Conservation (phyloP, 2,329 filamentous ascomycete species). For the Cordyceps tenuipes region DNA sequence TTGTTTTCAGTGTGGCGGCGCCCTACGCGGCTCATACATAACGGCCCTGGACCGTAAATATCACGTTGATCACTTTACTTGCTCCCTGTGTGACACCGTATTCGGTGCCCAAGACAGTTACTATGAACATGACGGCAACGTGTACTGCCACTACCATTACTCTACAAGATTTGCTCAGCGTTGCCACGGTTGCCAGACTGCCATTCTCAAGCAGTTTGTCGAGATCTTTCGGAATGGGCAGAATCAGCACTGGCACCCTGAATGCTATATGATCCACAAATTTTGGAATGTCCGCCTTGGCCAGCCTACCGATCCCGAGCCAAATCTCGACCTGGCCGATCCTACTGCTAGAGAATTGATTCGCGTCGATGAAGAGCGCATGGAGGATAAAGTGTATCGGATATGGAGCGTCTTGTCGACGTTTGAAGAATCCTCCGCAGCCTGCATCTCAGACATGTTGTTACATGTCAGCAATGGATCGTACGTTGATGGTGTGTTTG, state of each 20-base stretch:
- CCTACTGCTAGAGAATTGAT: conserved; percentile 64
- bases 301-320: conserved; percentile 42
- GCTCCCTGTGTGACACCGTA: conserved; percentile 92
- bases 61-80: conserved; percentile 98
- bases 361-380: conserved; percentile 78
- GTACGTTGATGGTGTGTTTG: conserved; percentile 88
- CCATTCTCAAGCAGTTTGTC: conserved; percentile 97
- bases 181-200: conserved; percentile 93
- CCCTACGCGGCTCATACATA: conserved; percentile 92
- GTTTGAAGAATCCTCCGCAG: conserved; percentile 95
- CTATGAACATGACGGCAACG: conserved; percentile 92
- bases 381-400: conserved; percentile 95
- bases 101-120: conserved; percentile 98
- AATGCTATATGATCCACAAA: conserved; percentile 99
- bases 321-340: conserved; percentile 36
- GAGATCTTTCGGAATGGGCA: conserved; percentile 97
- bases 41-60: conserved; percentile 97
- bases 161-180: conserved; percentile 94
- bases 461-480: conserved; percentile 96
- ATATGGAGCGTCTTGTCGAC: conserved; percentile 98
- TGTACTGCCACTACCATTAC: conserved; percentile 98
- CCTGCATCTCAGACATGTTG: conserved; percentile 98
- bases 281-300: conserved; percentile 96
- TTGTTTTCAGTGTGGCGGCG: conserved; percentile 86
- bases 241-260: conserved; percentile 98